These are phyloP conservation scores for Arachnomyces sp. DNA, from an alignment of 2,329 filamentous ascomycete species.

Conservation along the genomic window DNA sequence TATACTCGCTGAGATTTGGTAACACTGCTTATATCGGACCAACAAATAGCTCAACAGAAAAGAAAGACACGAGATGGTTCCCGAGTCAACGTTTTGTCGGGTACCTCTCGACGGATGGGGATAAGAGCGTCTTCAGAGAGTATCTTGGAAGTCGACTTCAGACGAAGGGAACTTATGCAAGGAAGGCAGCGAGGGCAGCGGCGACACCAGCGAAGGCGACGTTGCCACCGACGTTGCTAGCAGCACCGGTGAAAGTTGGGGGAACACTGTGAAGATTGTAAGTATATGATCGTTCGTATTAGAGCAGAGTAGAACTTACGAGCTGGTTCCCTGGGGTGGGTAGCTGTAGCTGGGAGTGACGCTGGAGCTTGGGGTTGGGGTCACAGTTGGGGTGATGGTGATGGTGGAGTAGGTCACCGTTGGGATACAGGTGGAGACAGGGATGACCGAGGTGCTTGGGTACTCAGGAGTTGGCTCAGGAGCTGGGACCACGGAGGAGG, in stretches of 20 bases:
- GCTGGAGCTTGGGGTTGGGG: too few relatives aligned
- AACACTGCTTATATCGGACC: too few relatives aligned
- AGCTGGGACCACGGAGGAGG: neutral
- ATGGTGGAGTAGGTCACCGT: constrained; percentile 12
- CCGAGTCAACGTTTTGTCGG: too few relatives aligned
- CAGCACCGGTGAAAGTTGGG: constrained; percentile 23
- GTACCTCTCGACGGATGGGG: too few relatives aligned
- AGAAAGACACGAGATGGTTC: too few relatives aligned
- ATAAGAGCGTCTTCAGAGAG: too few relatives aligned
- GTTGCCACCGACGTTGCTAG: constrained; percentile 21
- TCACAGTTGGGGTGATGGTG: constrained; percentile 9
- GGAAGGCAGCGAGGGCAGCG: constrained; percentile 21
- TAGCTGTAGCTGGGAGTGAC: too few relatives aligned
- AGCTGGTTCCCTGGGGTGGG: neutral
- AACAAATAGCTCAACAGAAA: too few relatives aligned
- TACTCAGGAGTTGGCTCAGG: neutral
- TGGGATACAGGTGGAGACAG: constrained; percentile 45
- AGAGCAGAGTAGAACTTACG: constrained; percentile 12
- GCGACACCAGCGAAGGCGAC: constrained; percentile 23
- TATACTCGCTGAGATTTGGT: too few relatives aligned
- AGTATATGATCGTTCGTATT: constrained; percentile 1
- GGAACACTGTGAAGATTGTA: constrained; percentile 10
- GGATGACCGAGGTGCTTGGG: constrained; percentile 30
- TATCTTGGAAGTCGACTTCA: constrained; percentile 5
- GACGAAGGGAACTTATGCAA: constrained; percentile 21